A percentile compares a stretch with the other conserved stretches of the same genome.
Conservation (phyloP, 106 monocot species). For the Dendrobium officinale region DNA sequence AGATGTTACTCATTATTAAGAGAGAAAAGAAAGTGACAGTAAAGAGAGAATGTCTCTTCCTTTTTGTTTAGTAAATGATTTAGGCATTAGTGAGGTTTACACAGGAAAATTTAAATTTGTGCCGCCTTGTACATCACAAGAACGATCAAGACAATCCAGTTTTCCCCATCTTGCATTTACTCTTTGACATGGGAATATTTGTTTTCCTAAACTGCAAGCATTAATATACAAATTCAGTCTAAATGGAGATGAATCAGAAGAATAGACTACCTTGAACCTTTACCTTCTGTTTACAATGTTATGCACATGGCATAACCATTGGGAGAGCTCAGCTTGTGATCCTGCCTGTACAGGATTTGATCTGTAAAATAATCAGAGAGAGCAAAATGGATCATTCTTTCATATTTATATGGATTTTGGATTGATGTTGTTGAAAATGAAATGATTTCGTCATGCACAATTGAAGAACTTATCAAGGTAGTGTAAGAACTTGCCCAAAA, state of each 20-base stretch:
- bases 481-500: too few relatives aligned
- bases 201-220: slow-evolving; percentile 72
- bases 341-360: slow-evolving; percentile 85
- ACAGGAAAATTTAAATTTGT: background rate
- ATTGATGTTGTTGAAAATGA: too few relatives aligned
- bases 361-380: slow-evolving; percentile 27
- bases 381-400: too few relatives aligned
- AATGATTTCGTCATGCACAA: too few relatives aligned
- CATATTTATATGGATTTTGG: too few relatives aligned
- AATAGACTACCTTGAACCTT: background rate
- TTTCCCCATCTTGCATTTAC: slow-evolving; percentile 89
- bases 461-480: too few relatives aligned
- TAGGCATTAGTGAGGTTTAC: background rate
- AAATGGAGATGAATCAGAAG: background rate
- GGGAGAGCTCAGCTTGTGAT: slow-evolving; percentile 80
- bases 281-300: slow-evolving; percentile 98
- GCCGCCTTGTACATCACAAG: slow-evolving; percentile 61
- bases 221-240: background rate
- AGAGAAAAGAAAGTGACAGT: too few relatives aligned
- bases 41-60: too few relatives aligned
- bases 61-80: too few relatives aligned
- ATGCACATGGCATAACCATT: slow-evolving; percentile 91
- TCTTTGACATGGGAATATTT: slow-evolving; percentile 75
- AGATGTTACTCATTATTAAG: too few relatives aligned
- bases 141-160: slow-evolving; percentile 70